Conservation (phyloP, 805 yeast species). For the Ogataea nonfermentans region DNA sequence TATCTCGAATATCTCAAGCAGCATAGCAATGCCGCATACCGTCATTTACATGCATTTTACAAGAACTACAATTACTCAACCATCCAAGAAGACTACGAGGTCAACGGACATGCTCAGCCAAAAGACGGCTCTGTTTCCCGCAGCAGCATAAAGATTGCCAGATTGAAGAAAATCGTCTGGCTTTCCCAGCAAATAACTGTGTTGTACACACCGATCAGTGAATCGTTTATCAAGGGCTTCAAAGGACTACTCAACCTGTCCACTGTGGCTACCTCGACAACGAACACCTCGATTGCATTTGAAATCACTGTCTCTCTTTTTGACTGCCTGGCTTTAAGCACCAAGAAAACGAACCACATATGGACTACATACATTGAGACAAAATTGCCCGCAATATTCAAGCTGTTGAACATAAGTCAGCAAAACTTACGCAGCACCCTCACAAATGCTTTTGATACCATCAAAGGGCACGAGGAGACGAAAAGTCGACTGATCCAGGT, state of each 20-base stretch:
- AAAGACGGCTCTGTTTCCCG: slow-evolving; percentile 12
- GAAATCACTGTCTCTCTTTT: slow-evolving; percentile 29
- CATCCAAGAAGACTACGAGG: slow-evolving; percentile 21
- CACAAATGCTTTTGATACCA: slow-evolving; percentile 21
- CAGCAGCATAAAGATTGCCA: slow-evolving; percentile 22
- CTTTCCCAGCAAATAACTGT: slow-evolving; percentile 30
- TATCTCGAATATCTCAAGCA: slow-evolving; percentile 17
- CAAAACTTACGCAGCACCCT: slow-evolving; percentile 26
- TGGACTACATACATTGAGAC: slow-evolving; percentile 30
- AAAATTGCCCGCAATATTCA: slow-evolving; percentile 28
- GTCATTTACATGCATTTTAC: slow-evolving; percentile 17
- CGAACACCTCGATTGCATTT: slow-evolving; percentile 30
- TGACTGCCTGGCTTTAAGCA: slow-evolving; percentile 28
- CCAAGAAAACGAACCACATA: slow-evolving; percentile 17
- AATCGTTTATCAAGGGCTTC: slow-evolving; percentile 28
- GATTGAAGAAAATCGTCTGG: slow-evolving; percentile 33
- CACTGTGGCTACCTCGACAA: slow-evolving; percentile 29
- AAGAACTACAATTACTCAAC: slow-evolving; percentile 18
- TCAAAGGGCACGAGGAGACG: slow-evolving; percentile 13
- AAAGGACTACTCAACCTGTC: slow-evolving; percentile 30
- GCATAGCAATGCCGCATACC: slow-evolving; percentile 17
- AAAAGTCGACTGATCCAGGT: slow-evolving; percentile 19
- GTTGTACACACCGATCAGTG: slow-evolving; percentile 23
- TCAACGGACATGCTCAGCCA: slow-evolving; percentile 3
- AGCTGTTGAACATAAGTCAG: slow-evolving; percentile 31